phyloP scores from a whole-genome alignment of 164 flowering plant species.

The Warburgia ugandensis region DNA sequence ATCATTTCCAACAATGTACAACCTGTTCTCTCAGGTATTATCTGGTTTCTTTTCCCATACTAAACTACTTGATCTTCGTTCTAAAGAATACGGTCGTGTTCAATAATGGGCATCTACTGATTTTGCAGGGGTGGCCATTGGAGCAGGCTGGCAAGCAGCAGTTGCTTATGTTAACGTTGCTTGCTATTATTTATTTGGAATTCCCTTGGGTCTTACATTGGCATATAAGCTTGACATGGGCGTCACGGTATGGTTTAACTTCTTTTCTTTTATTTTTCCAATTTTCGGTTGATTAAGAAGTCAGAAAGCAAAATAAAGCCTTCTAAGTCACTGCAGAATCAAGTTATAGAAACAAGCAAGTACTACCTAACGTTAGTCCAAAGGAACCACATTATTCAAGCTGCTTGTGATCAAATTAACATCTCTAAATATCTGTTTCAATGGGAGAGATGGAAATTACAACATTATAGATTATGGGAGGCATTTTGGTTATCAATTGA shows the following conservation, averaged over 20 bases:
- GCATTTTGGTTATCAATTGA: not conserved
- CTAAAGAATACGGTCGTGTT: not conserved
- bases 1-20: slow-evolving; percentile 50
- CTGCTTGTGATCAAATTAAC: too few relatives aligned
- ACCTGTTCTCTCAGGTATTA: slow-evolving; percentile 55
- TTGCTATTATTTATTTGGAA: slow-evolving; percentile 53
- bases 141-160: slow-evolving; percentile 70
- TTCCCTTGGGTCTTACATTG: slow-evolving; percentile 49
- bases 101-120: not conserved
- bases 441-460: too few relatives aligned
- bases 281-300: too few relatives aligned
- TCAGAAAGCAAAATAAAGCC: too few relatives aligned
- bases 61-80: not conserved
- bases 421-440: too few relatives aligned
- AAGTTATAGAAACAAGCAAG: too few relatives aligned
- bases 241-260: slow-evolving; percentile 29
- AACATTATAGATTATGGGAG: too few relatives aligned
- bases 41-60: not conserved
- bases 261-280: too few relatives aligned
- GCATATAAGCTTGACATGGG: slow-evolving; percentile 36
- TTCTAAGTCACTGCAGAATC: too few relatives aligned
- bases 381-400: too few relatives aligned
- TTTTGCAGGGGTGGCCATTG: slow-evolving; percentile 55
- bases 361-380: too few relatives aligned
- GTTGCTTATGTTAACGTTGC: slow-evolving; percentile 61